A percentile compares a stretch with the other conserved stretches of the same genome.
These are phyloP conservation scores for Leccinum variicolor DNA, from an alignment of 768 basidiomycete species.

Conservation along the genomic window DNA sequence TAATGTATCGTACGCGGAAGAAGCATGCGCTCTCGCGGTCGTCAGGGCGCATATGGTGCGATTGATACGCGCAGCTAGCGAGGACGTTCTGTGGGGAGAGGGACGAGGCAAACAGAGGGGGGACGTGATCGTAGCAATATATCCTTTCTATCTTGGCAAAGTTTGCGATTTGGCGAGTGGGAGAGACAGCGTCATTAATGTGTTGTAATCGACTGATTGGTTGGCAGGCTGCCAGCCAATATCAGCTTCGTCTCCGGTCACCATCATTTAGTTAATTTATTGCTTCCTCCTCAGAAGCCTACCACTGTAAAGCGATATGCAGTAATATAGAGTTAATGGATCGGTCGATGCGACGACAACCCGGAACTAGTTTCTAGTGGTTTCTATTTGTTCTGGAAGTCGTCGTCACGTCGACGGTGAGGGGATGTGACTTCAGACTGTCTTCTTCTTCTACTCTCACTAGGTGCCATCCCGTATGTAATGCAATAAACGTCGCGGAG, in stretches of 20 bases:
- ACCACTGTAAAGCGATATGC: background rate
- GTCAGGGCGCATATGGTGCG: background rate
- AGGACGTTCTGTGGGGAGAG: background rate
- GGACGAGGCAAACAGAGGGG: background rate
- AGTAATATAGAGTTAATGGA: background rate
- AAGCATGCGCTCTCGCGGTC: background rate
- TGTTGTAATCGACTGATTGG: background rate
- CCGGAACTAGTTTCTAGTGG: too few relatives aligned
- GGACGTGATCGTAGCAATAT: background rate
- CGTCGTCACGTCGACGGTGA: background rate
- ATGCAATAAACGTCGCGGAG: background rate
- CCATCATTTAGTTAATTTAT: background rate
- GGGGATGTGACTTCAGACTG: background rate
- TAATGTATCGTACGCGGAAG: background rate
- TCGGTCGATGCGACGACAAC: background rate
- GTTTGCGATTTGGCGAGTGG: background rate
- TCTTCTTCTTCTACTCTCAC: background rate
- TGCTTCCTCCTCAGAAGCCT: background rate
- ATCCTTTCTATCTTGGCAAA: background rate
- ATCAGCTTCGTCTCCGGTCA: background rate
- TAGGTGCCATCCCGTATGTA: background rate
- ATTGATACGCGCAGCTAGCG: background rate
- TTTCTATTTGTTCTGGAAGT: background rate
- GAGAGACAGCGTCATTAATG: background rate
- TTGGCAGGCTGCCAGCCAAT: background rate